phyloP scores from a whole-genome alignment of 148 eudicot genomes.

The Fagopyrum esculentum region DNA sequence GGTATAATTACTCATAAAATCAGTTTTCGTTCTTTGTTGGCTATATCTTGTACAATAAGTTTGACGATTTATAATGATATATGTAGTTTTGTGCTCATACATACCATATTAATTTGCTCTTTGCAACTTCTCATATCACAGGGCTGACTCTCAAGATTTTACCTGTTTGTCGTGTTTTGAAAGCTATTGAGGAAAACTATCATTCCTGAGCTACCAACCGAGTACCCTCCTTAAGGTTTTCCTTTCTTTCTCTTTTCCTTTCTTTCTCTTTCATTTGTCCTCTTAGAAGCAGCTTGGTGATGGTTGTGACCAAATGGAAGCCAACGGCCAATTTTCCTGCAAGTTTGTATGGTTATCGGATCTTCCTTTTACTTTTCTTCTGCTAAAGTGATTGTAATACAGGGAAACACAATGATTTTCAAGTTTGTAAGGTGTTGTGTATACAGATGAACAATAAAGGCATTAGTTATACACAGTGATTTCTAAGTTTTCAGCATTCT shows the following conservation, averaged over 20 bases:
- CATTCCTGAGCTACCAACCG: constrained; percentile 88
- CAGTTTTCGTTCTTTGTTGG: not conserved
- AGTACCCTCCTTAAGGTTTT: constrained; percentile 91
- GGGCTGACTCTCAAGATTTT: constrained; percentile 51
- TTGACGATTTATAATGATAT: not conserved
- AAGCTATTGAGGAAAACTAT: constrained; percentile 78
- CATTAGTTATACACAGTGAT: no score
- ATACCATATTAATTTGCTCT: constrained; percentile 1
- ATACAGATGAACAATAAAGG: no score
- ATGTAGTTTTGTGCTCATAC: not conserved
- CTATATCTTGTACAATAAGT: not conserved
- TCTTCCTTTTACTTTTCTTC: no score
- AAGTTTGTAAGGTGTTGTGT: no score
- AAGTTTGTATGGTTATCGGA: no score
- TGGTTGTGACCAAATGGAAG: no score
- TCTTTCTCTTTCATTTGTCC: constrained; percentile 1
- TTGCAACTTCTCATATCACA: constrained; percentile 84
- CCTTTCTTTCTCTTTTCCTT: not conserved
- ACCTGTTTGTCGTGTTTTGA: constrained; percentile 8
- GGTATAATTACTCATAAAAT: not conserved
- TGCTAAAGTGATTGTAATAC: no score
- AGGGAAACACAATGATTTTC: no score
- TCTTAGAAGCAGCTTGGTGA: no score
- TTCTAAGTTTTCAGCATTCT: no score
- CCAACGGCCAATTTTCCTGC: no score